Percentiles rank a stretch among this genome's conserved stretches.
phyloP scores from a whole-genome alignment of 1,284 basidiomycete species.

The Puccinia horiana region DNA sequence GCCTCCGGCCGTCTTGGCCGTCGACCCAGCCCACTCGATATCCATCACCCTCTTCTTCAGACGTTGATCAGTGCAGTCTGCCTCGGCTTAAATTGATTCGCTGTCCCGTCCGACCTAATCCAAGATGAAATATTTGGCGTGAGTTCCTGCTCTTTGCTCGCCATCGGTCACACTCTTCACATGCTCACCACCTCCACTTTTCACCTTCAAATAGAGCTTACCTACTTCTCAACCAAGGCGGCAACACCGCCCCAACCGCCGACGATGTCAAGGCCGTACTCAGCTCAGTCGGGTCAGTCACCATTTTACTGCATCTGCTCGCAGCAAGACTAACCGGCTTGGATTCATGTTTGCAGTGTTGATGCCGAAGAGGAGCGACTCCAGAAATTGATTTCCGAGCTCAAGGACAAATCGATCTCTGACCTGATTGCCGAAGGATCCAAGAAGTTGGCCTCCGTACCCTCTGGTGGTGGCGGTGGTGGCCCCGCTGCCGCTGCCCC shows the following conservation, averaged over 20 bases:
- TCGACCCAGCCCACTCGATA: background rate
- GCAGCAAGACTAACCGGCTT: background rate
- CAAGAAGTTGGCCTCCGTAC: conserved; percentile 88
- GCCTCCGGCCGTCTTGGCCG: background rate
- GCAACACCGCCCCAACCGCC: conserved; percentile 82
- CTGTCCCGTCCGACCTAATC: conserved; percentile 40
- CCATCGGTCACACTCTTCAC: conserved; percentile 46
- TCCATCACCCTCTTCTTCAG: conserved; percentile 28
- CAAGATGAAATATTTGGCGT: conserved; percentile 27
- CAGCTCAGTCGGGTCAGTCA: conserved; percentile 67
- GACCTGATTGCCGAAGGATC: conserved; percentile 89
- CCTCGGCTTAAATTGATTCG: conserved; percentile 50
- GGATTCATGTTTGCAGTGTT: conserved; percentile 63
- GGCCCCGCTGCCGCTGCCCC: conserved; percentile 64
- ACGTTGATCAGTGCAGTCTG: conserved; percentile 49
- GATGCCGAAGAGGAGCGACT: conserved; percentile 84
- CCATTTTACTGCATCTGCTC: background rate
- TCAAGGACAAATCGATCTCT: conserved; percentile 87
- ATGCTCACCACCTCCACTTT: conserved; percentile 57
- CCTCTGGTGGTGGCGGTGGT: conserved; percentile 59
- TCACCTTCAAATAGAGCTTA: conserved; percentile 64
- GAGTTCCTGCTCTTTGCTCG: conserved; percentile 29
- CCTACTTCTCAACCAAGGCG: conserved; percentile 93
- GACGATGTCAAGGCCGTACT: conserved; percentile 89
- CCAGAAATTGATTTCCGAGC: conserved; percentile 83